phyloP scores from a whole-genome alignment of 139 green algal genomes.

The Axilococcus clingmanii region DNA sequence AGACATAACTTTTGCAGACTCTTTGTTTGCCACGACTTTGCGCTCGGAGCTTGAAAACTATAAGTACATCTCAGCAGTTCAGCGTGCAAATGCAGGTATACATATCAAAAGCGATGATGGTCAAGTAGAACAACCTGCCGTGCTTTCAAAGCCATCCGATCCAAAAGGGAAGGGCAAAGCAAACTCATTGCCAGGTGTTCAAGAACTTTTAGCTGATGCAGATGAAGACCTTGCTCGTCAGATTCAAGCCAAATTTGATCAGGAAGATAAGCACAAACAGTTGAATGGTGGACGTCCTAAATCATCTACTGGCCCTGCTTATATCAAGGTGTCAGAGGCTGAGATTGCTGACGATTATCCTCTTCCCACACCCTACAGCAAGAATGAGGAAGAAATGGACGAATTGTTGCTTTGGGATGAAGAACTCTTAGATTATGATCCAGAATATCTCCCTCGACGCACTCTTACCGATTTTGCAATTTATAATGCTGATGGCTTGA shows the following conservation, averaged over 20 bases:
- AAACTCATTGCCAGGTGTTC: background rate
- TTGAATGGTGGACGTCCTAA: background rate
- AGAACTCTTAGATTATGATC: conserved; percentile 45
- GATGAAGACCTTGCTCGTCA: conserved; percentile 63
- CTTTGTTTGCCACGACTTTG: conserved; percentile 15
- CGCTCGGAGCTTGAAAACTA: conserved; percentile 13
- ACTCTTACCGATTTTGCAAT: conserved; percentile 71
- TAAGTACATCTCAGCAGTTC: conserved; percentile 25
- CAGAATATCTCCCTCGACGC: conserved; percentile 63
- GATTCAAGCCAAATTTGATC: conserved; percentile 73
- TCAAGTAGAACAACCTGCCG: conserved; percentile 4
- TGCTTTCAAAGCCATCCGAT: too few relatives aligned
- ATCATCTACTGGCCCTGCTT: conserved; percentile 23
- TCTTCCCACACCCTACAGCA: conserved; percentile 64
- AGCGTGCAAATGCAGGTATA: conserved; percentile 16
- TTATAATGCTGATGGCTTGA: conserved; percentile 80
- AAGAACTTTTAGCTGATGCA: conserved; percentile 26
- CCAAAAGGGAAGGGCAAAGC: background rate
- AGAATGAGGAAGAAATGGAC: conserved; percentile 73
- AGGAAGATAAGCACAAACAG: conserved; percentile 9
- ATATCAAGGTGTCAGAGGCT: conserved; percentile 80
- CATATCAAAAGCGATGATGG: conserved; percentile 16
- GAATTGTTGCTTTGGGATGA: conserved; percentile 82
- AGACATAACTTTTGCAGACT: too few relatives aligned
- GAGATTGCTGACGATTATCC: conserved; percentile 97